A percentile compares a stretch with the other conserved stretches of the same genome.
Conservation (phyloP, 495 filamentous ascomycete species). For the Hypoxylon fragiforme region DNA sequence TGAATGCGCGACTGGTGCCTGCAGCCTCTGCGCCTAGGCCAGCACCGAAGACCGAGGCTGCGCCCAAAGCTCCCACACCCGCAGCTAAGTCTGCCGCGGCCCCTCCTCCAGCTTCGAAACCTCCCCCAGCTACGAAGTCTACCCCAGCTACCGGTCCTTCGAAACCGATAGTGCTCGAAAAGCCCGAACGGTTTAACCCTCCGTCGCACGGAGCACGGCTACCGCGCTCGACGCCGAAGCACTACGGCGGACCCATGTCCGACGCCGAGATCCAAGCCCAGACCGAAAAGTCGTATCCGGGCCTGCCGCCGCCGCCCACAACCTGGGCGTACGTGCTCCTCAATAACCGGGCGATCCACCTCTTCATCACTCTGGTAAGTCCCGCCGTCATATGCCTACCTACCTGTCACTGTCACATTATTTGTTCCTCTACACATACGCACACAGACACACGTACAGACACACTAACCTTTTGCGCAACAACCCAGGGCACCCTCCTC, state of each 20-base stretch:
- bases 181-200: conserved; percentile 81
- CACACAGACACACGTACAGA: too few species aligned
- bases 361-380: conserved; percentile 76
- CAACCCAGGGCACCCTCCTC: conserved; percentile 63
- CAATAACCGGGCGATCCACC: conserved; percentile 70
- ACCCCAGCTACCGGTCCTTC: conserved; percentile 23
- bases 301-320: conserved; percentile 76
- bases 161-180: conserved; percentile 67
- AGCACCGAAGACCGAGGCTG: conserved; percentile 4
- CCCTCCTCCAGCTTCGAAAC: background rate
- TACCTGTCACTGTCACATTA: too few species aligned
- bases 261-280: conserved; percentile 63
- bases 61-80: conserved; percentile 25
- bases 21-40: conserved; percentile 25
- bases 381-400: too few species aligned
- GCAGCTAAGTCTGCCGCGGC: too few species aligned
- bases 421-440: too few species aligned
- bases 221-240: conserved; percentile 47
- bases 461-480: too few species aligned
- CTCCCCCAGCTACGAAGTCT: background rate
- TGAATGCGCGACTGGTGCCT: background rate
- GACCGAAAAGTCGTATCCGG: conserved; percentile 70
- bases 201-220: conserved; percentile 77
- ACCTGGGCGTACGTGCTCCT: conserved; percentile 77
- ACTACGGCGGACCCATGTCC: conserved; percentile 69